Evolutionary conservation across 371 early-diverging fungal species (phyloP).

Genomic region (Zychaea mexicana): DNA sequence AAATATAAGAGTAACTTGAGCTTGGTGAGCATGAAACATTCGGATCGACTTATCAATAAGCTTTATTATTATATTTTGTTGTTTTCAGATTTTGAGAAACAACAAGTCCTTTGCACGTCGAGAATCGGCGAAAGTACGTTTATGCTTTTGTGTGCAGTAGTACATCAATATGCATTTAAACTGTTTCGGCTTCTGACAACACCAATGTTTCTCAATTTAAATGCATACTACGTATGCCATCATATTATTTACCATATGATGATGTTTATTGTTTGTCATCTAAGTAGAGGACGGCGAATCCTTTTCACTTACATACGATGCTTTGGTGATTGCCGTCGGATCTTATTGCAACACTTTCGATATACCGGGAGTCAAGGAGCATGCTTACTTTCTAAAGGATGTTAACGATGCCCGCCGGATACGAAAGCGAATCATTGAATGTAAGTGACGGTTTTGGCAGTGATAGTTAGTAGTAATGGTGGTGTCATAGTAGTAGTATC

Average conservation of each 20-base stretch:
- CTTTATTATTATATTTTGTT: neutral
- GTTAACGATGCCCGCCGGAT: slow-evolving; percentile 75
- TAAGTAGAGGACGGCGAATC: slow-evolving; percentile 25
- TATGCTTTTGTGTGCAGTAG: neutral
- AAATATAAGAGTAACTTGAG: neutral
- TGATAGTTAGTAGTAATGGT: no score
- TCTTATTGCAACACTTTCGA: slow-evolving; percentile 82
- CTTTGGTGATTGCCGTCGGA: slow-evolving; percentile 82
- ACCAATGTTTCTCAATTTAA: neutral
- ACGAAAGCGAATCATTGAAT: slow-evolving; percentile 70
- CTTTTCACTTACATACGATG: slow-evolving; percentile 68
- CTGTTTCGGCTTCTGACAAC: neutral
- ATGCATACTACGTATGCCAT: no score
- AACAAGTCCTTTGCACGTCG: slow-evolving; percentile 39
- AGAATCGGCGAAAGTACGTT: slow-evolving; percentile 28
- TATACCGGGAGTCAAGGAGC: slow-evolving; percentile 79
- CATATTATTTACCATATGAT: no score
- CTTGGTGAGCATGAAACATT: neutral
- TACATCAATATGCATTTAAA: neutral
- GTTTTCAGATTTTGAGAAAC: slow-evolving; percentile 24
- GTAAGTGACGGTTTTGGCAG: no score
- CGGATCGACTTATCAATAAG: neutral
- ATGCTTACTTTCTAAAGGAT: slow-evolving; percentile 75
- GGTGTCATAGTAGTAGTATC: no score
- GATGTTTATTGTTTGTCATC: neutral